Percentiles rank a stretch among this genome's conserved stretches.
phyloP scores from a whole-genome alignment of 208 protist genomes.

The Trypanosoma boissoni region DNA sequence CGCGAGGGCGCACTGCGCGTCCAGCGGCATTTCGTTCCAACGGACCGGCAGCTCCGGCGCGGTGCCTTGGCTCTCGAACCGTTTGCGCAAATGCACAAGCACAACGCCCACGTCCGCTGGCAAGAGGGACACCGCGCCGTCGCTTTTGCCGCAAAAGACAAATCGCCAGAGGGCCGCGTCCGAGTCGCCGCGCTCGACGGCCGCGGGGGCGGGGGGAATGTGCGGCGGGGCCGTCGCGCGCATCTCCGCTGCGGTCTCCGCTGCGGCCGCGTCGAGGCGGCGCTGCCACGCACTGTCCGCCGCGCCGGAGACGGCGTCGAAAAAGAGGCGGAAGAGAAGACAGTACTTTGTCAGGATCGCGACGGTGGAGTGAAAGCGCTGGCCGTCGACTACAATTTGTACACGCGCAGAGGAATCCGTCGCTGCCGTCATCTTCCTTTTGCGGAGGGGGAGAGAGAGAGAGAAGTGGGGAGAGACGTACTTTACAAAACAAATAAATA shows the following conservation, averaged over 20 bases:
- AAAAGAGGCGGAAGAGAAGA: constrained; percentile 52
- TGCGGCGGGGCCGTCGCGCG: background rate
- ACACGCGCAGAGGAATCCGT: constrained; percentile 31
- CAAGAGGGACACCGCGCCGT: constrained; percentile 36
- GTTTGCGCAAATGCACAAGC: constrained; percentile 63
- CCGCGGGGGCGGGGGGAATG: no score
- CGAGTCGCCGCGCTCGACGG: constrained; percentile 7
- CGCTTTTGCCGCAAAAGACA: no score
- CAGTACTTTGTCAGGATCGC: constrained; percentile 45
- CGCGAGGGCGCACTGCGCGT: constrained; percentile 52
- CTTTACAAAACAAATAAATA: background rate
- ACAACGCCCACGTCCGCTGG: constrained; percentile 72
- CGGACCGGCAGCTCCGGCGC: constrained; percentile 46
- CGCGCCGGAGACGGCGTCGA: constrained; percentile 19
- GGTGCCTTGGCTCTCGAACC: constrained; percentile 11
- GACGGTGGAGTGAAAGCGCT: constrained; percentile 65
- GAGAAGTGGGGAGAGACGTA: no score
- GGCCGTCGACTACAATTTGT: constrained; percentile 58
- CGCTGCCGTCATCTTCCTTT: background rate
- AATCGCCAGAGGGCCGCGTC: constrained; percentile 16
- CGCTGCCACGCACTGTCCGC: background rate
- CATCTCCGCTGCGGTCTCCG: background rate
- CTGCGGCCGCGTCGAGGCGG: background rate
- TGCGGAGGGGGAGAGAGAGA: background rate
- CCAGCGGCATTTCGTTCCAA: constrained; percentile 72